A percentile compares a stretch with the other conserved stretches of the same genome.
These are phyloP conservation scores for Rhynchosporium secalis DNA, from an alignment of 2,329 filamentous ascomycete genomes.

Conservation along the genomic window DNA sequence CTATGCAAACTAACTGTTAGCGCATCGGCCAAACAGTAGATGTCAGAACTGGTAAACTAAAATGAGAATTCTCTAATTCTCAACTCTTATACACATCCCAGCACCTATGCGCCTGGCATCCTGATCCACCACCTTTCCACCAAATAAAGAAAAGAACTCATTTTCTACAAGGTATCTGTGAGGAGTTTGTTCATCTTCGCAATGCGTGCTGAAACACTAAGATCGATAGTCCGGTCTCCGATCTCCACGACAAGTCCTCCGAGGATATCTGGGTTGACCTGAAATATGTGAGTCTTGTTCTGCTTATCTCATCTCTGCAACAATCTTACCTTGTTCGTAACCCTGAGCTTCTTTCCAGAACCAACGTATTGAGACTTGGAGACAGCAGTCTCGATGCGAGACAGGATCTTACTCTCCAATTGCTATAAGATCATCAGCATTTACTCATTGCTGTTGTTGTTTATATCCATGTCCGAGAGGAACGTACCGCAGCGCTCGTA, in stretches of 20 bases:
- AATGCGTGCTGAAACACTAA: constrained; percentile 92
- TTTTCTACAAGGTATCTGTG: constrained; percentile 90
- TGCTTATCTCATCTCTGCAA: not conserved
- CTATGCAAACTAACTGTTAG: not conserved
- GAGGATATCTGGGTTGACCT: constrained; percentile 93
- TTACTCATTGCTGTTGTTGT: no score
- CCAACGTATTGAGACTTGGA: constrained; percentile 86
- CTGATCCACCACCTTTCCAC: constrained; percentile 31
- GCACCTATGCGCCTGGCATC: not conserved
- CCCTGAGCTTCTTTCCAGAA: constrained; percentile 96
- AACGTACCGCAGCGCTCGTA: constrained; percentile 81
- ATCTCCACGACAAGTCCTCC: constrained; percentile 95
- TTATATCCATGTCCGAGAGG: not conserved
- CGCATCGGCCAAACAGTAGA: not conserved
- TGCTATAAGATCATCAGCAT: constrained; percentile 50
- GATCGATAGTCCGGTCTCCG: constrained; percentile 96
- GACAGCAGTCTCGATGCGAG: constrained; percentile 82
- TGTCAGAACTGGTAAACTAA: not conserved
- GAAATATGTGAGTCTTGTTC: constrained; percentile 11
- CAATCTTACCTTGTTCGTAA: constrained; percentile 74
- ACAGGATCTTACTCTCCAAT: constrained; percentile 84
- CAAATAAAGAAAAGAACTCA: constrained; percentile 34
- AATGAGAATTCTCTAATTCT: constrained; percentile 17
- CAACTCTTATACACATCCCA: constrained; percentile 18
- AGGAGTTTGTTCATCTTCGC: constrained; percentile 99